A percentile compares a stretch with the other conserved stretches of the same genome.
Evolutionary conservation across 2,329 filamentous ascomycete genomes (phyloP).

Genomic region (Didymella pomorum): DNA sequence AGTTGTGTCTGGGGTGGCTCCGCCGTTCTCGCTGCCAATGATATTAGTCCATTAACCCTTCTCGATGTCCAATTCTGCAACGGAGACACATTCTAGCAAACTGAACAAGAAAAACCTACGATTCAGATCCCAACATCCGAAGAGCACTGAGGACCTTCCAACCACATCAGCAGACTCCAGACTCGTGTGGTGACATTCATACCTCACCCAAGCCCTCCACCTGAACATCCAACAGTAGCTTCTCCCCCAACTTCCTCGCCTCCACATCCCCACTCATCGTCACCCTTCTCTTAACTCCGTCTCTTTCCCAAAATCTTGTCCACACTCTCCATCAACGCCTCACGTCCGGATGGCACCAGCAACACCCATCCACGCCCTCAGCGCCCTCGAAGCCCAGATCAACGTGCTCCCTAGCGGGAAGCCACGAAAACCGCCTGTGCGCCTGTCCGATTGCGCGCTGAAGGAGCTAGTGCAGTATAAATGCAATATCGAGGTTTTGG

Average conservation of each 20-base stretch:
- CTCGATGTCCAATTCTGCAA: neutral
- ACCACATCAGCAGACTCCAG: neutral
- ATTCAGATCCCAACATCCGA: slow-evolving; percentile 31
- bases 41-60: neutral
- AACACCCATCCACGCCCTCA: slow-evolving; percentile 61
- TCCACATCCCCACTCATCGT: slow-evolving; percentile 36
- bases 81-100: neutral
- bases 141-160: slow-evolving; percentile 53
- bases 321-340: slow-evolving; percentile 1
- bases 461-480: slow-evolving; percentile 69
- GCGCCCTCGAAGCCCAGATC: slow-evolving; percentile 60
- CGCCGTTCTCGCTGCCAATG: neutral
- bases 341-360: slow-evolving; percentile 62
- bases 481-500: slow-evolving; percentile 60
- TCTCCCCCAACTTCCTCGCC: slow-evolving; percentile 60
- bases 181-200: slow-evolving; percentile 4
- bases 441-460: slow-evolving; percentile 64
- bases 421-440: slow-evolving; percentile 61
- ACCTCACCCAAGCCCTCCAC: slow-evolving; percentile 44
- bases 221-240: slow-evolving; percentile 56
- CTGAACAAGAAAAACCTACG: neutral
- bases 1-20: neutral
- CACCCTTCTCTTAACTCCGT: slow-evolving; percentile 11
- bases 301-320: slow-evolving; percentile 8
- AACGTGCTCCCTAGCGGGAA: slow-evolving; percentile 61